Conservation (phyloP, 2,329 filamentous ascomycete species). For the Penicillium sp. region DNA sequence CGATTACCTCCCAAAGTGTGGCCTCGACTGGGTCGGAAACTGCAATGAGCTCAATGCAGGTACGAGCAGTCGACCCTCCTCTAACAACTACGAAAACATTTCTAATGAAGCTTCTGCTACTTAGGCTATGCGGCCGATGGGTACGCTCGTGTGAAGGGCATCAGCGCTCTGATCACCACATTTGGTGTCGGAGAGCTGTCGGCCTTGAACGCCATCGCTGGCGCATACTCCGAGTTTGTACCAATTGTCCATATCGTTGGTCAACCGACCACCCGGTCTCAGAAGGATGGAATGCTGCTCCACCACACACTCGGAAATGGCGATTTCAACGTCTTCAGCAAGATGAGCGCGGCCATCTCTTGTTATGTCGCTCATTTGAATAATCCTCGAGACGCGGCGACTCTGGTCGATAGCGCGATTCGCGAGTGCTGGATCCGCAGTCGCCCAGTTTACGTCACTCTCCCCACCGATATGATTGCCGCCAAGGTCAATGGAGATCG, state of each 20-base stretch:
- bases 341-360: conserved; percentile 74
- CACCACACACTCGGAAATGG: conserved; percentile 76
- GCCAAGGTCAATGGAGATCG: conserved; percentile 74
- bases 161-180: conserved; percentile 70
- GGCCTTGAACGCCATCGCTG: conserved; percentile 72
- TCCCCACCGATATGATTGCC: conserved; percentile 78
- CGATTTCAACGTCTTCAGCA: conserved; percentile 78
- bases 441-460: conserved; percentile 78
- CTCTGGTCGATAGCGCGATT: conserved; percentile 76
- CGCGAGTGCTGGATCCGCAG: conserved; percentile 72
- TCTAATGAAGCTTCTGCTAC: not conserved
- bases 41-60: conserved; percentile 63
- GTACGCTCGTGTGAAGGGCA: conserved; percentile 71
- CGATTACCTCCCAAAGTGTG: conserved; percentile 58
- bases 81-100: not conserved
- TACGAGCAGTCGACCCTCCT: conserved; percentile 25
- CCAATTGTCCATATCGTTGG: conserved; percentile 66
- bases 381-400: conserved; percentile 68
- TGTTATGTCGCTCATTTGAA: conserved; percentile 71
- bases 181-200: conserved; percentile 71
- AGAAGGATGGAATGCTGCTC: conserved; percentile 49
- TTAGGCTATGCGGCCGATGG: conserved; percentile 75
- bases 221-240: conserved; percentile 72
- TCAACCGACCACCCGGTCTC: conserved; percentile 51
- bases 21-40: conserved; percentile 61